Evolutionary conservation across 805 yeast genomes (phyloP).

Genomic region (Hyphopichia homilentoma): DNA sequence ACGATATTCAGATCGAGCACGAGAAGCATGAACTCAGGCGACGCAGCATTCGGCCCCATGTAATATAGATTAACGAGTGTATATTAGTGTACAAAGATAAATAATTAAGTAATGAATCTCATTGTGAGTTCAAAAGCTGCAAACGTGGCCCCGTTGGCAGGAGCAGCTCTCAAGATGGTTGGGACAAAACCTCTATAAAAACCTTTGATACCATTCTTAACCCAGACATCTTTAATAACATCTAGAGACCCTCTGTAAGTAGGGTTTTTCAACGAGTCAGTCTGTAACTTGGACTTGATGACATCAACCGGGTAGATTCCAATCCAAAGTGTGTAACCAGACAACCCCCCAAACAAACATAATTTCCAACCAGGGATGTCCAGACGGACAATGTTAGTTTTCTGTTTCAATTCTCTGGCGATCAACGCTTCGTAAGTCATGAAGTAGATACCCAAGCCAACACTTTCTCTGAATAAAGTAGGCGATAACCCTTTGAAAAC

Average conservation of each 20-base stretch:
- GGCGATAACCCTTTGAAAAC: conserved; percentile 81
- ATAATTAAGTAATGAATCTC: conserved; percentile 47
- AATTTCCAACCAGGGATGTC: conserved; percentile 86
- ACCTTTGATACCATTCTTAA: conserved; percentile 65
- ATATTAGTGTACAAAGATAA: background rate
- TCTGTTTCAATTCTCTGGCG: conserved; percentile 52
- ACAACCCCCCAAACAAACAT: conserved; percentile 83
- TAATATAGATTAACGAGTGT: background rate
- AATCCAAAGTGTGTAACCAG: conserved; percentile 90
- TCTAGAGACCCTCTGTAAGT: conserved; percentile 54
- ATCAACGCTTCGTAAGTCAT: conserved; percentile 87
- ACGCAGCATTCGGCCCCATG: too few species aligned
- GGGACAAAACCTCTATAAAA: conserved; percentile 91
- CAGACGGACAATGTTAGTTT: conserved; percentile 45
- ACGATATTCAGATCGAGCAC: conserved; percentile 5
- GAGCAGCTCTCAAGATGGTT: conserved; percentile 93
- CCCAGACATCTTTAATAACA: conserved; percentile 53
- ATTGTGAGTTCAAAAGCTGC: conserved; percentile 88
- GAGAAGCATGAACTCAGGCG: too few species aligned
- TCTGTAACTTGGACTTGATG: conserved; percentile 82
- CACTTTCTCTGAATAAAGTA: conserved; percentile 77
- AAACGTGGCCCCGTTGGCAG: conserved; percentile 97
- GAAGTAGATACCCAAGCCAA: conserved; percentile 88
- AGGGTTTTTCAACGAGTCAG: conserved; percentile 55
- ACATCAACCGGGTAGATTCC: conserved; percentile 87